Evolutionary conservation across 345 rosid species (phyloP).

Genomic region (Lagerstroemia speciosa): DNA sequence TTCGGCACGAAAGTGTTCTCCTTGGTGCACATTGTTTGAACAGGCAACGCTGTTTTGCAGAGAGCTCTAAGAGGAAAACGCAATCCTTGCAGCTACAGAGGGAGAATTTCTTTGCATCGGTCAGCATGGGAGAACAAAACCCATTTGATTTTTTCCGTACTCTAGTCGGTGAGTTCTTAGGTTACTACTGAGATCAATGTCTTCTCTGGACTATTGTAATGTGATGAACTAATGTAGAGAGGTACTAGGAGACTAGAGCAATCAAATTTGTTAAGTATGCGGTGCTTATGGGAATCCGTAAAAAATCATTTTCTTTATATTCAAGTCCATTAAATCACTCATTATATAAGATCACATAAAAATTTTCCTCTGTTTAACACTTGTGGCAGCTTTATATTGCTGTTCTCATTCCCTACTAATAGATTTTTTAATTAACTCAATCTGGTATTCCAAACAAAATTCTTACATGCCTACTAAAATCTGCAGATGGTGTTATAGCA

Average conservation of each 20-base stretch:
- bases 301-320: too few species aligned
- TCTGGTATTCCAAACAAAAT: background rate
- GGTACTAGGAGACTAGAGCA: background rate
- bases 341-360: background rate
- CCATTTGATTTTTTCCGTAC: constrained; percentile 68
- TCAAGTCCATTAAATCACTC: background rate
- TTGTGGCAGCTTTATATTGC: background rate
- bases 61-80: constrained; percentile 24
- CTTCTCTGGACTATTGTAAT: background rate
- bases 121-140: constrained; percentile 39
- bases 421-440: background rate
- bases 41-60: constrained; percentile 31
- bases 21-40: constrained; percentile 14
- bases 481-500: constrained; percentile 84
- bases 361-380: background rate
- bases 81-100: constrained; percentile 31
- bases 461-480: constrained; percentile 8
- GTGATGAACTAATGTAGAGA: background rate
- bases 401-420: background rate
- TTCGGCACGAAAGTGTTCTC: background rate
- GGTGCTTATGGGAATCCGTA: background rate
- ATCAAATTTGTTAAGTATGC: background rate
- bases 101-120: constrained; percentile 54
- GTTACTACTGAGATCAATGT: background rate
- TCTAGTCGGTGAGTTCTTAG: constrained; percentile 38